Base-by-base conservation (phyloP, 805 yeast species). In the Nakazawaea ishiwadae region DNA sequence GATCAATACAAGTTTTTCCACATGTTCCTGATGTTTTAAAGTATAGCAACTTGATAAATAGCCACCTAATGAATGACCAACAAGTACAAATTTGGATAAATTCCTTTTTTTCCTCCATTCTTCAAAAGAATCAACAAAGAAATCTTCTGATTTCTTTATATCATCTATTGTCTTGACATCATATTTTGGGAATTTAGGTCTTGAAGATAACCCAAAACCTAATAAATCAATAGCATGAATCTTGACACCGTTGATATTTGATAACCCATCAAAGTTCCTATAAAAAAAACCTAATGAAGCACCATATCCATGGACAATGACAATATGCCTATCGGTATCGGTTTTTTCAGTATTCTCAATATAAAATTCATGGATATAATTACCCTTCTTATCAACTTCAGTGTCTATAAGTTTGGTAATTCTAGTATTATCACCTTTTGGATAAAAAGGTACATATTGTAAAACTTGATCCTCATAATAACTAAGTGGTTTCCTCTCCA, bases 301-400 rank as follows among this genome's bases (percentile, higher is more conserved):
- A 1, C 95, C 96, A 56, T 87, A 89, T 0, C 99, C 99, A 60
- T 91, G 99, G 2, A 91, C 64, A 45, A 91, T 59, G 3, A 91
- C 88, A 8, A 88, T 61, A 53, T 76, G 80, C 33, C 52, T 56
- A 14, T 53, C 59, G 6, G 49, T 38, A 33, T 39, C 42, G 1
- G 19, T 40, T 28, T 33, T 20, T 37, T 35, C 75, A 62, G 56
- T 68, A 42, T 60, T 60, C 28, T 56, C 58, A 24, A 90, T 73
- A 45, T 64, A 74, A 42, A 89, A 79, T 59, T 90, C 97, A 63
- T 89, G 93, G 42, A 89, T 79, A 50, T 59, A 73, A 29, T 75
- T 63, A 5, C 69, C 69, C 4, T 47, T 56, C 6, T 47, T 26
- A 18, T 65, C 51, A 34, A 76, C 79, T 14, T 84, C 68, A 2